phyloP scores from a whole-genome alignment of 2,329 filamentous ascomycete species.

The Cladosporium sp. region DNA sequence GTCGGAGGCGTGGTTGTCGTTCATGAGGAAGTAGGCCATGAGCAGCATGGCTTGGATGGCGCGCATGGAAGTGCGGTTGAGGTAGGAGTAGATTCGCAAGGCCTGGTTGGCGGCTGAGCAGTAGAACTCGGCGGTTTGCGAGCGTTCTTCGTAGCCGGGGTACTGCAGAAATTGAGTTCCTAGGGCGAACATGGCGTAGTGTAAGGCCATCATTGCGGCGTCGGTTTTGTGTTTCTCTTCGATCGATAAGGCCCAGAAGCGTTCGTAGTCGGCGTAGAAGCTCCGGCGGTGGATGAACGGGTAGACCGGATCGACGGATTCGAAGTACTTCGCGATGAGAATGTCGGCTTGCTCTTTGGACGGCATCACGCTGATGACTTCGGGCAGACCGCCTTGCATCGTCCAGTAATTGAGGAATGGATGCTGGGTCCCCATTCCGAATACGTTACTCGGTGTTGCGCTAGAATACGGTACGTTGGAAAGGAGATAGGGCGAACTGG shows the following conservation, averaged over 20 bases:
- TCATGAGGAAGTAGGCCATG: slow-evolving; percentile 79
- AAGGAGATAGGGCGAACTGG: slow-evolving; percentile 49
- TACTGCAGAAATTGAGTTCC: slow-evolving; percentile 71
- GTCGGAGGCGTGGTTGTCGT: slow-evolving; percentile 78
- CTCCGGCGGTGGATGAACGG: slow-evolving; percentile 72
- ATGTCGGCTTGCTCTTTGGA: slow-evolving; percentile 72
- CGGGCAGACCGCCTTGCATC: slow-evolving; percentile 66
- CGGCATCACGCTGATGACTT: slow-evolving; percentile 70
- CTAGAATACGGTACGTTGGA: slow-evolving; percentile 69
- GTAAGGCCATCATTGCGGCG: slow-evolving; percentile 64
- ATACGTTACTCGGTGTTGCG: slow-evolving; percentile 68
- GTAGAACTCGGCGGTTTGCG: slow-evolving; percentile 76
- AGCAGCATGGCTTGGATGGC: slow-evolving; percentile 77
- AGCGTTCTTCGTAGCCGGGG: slow-evolving; percentile 55
- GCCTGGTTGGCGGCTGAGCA: slow-evolving; percentile 73
- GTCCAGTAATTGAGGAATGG: slow-evolving; percentile 85
- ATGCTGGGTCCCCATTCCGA: slow-evolving; percentile 73
- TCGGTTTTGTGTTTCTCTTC: slow-evolving; percentile 59
- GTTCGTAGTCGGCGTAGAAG: slow-evolving; percentile 73
- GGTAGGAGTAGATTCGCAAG: slow-evolving; percentile 67
- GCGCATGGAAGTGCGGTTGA: slow-evolving; percentile 67
- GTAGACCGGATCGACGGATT: slow-evolving; percentile 71
- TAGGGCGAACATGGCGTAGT: slow-evolving; percentile 72
- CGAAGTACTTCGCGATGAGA: slow-evolving; percentile 52
- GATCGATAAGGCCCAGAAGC: slow-evolving; percentile 63